Base-by-base conservation (phyloP, 345 rosid genomes). In the Hevea brasiliensis region DNA sequence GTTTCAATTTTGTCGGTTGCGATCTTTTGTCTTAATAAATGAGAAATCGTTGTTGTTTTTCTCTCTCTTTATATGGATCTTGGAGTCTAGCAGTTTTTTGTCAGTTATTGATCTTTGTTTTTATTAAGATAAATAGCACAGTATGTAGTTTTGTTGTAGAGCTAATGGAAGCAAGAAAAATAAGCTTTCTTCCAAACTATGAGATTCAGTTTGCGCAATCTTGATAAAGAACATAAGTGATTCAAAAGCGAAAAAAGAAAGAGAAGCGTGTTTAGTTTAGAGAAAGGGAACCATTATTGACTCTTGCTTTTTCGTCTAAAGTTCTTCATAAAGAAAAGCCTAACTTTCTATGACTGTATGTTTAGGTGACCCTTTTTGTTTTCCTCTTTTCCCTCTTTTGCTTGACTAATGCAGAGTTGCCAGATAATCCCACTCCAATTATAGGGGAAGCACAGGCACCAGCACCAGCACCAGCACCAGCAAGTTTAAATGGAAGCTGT, bases 71-170 rank as follows among this genome's bases (percentile, higher is more conserved):
- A 65, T 37, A 20, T 65, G 18, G 86, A 72, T 78, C 73, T 87
- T 86, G 91, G 88, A 89, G 64, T 75, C 60, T 86, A 76, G 89
- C 77, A 42, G 77, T 65, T 81, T 87, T n/a, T 90, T 92, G 94
- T 90, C 96, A 76, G 65, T 72, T 87, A 59, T 79, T 64, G 81
- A 72, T 85, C 57, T 84, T 85, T 87, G 87, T 83, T 81, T 74
- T 72, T 47, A 37, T 79, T 48, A 23, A 64, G 45, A 48, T 45
- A 56, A 50, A 32, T 58, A 45, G 40, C 66, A 66, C 59, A n/a
- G 68, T 24, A n/a, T 58, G 12, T 62, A 27, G 4, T 32, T 40
- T 42, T 29, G 59, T 8, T 6, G 61, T 56, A 68, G 70, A 54
- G 66, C 37, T 50, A 61, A 44, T 40, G 23, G 9, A 59, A 63